phyloP scores from a whole-genome alignment of 495 filamentous ascomycete genomes.

The Niebla homalea region DNA sequence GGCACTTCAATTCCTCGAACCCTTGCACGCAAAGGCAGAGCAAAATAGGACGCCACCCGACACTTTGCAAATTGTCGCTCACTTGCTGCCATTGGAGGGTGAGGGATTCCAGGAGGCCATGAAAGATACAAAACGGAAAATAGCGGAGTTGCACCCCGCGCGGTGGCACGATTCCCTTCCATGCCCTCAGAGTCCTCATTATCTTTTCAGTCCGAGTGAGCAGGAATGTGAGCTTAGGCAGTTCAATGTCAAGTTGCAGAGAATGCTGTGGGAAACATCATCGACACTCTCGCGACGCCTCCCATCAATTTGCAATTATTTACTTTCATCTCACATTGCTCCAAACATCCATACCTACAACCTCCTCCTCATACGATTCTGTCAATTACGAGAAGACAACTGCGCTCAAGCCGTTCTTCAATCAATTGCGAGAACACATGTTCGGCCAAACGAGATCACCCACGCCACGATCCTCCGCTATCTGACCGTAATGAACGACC shows the following conservation, averaged over 20 bases:
- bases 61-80: neutral
- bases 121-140: neutral
- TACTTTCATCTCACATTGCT: conserved; percentile 41
- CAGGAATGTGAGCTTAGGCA: neutral
- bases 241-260: conserved; percentile 4
- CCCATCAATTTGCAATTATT: conserved; percentile 52
- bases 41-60: neutral
- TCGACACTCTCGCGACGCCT: conserved; percentile 20
- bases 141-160: neutral
- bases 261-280: neutral
- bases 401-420: conserved; percentile 42
- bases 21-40: neutral
- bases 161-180: neutral
- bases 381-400: conserved; percentile 31
- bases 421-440: conserved; percentile 31
- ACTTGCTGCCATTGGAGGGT: neutral
- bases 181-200: conserved; percentile 9
- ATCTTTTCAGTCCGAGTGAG: neutral
- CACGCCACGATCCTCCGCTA: conserved; percentile 40
- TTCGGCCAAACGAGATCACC: conserved; percentile 41
- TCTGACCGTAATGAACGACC: conserved; percentile 31
- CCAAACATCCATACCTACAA: conserved; percentile 56
- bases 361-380: conserved; percentile 45
- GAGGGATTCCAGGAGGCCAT: neutral
- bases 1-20: conserved; percentile 5